A percentile compares a stretch with the other conserved stretches of the same genome.
These are phyloP conservation scores for Penicillium sp. DNA, from an alignment of 2,329 filamentous ascomycete genomes.

Conservation along the genomic window DNA sequence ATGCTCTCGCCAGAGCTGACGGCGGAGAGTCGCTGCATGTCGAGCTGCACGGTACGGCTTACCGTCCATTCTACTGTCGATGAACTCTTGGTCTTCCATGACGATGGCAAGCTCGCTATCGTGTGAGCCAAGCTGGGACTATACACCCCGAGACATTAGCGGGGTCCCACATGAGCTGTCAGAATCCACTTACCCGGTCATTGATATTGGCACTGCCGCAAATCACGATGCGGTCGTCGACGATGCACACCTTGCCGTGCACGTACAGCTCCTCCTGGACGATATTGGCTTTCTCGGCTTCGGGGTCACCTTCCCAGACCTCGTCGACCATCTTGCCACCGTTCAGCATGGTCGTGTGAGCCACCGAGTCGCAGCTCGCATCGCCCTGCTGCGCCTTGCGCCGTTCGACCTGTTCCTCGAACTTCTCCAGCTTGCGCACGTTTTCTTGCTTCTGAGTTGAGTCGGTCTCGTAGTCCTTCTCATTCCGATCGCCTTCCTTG, in stretches of 20 bases:
- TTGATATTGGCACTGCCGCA: slow-evolving; percentile 74
- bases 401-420: slow-evolving; percentile 42
- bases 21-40: slow-evolving; percentile 76
- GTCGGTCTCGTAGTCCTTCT: slow-evolving; percentile 38
- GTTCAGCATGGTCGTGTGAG: slow-evolving; percentile 79
- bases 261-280: slow-evolving; percentile 96
- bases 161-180: background rate
- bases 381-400: slow-evolving; percentile 22
- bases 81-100: slow-evolving; percentile 71
- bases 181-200: slow-evolving; percentile 49
- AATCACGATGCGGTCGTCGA: slow-evolving; percentile 77
- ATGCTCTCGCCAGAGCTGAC: slow-evolving; percentile 88
- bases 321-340: slow-evolving; percentile 65
- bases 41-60: slow-evolving; percentile 67
- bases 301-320: slow-evolving; percentile 69
- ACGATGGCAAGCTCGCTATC: slow-evolving; percentile 89
- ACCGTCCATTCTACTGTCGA: slow-evolving; percentile 73
- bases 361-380: slow-evolving; percentile 55
- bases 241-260: slow-evolving; percentile 81
- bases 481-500: slow-evolving; percentile 46
- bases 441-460: slow-evolving; percentile 37
- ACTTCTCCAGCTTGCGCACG: slow-evolving; percentile 21
- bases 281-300: slow-evolving; percentile 81
- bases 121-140: slow-evolving; percentile 76
- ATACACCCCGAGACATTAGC: background rate